Percentiles rank a stretch among this genome's conserved stretches.
phyloP scores from a whole-genome alignment of 164 flowering plant species.

The Chloranthus sessilifolius region DNA sequence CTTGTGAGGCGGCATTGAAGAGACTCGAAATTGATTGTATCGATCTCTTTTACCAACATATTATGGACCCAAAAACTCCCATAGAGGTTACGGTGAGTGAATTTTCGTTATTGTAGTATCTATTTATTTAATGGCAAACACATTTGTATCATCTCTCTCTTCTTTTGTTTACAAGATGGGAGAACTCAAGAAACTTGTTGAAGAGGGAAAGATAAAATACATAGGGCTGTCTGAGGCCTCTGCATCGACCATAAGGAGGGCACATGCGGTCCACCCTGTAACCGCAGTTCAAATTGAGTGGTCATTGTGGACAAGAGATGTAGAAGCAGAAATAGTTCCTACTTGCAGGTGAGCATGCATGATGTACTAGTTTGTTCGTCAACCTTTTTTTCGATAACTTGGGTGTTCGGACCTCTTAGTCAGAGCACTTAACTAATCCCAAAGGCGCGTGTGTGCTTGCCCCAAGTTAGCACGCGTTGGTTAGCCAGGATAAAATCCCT shows the following conservation, averaged over 20 bases:
- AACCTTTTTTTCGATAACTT: too few relatives aligned
- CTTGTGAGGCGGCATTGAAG: constrained; percentile 14
- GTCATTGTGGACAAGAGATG: constrained; percentile 16
- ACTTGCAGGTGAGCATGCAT: constrained; percentile 25
- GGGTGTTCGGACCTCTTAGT: too few relatives aligned
- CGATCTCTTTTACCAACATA: constrained; percentile 18
- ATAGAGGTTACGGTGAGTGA: constrained; percentile 15
- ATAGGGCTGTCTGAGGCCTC: constrained; percentile 24
- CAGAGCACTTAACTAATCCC: too few relatives aligned
- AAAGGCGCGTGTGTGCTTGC: too few relatives aligned
- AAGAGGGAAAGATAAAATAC: constrained; percentile 21
- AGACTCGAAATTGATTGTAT: constrained; percentile 12
- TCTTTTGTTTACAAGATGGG: constrained; percentile 11
- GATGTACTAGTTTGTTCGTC: too few relatives aligned
- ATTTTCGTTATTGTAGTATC: too few relatives aligned
- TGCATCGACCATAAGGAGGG: constrained; percentile 23
- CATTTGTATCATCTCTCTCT: too few relatives aligned
- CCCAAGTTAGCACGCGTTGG: too few relatives aligned
- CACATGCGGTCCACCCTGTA: constrained; percentile 24
- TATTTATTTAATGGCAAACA: too few relatives aligned
- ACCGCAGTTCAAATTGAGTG: constrained; percentile 24
- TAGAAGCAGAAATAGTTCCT: constrained; percentile 21
- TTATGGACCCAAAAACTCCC: constrained; percentile 7
- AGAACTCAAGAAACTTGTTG: constrained; percentile 21
- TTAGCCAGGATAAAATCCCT: too few relatives aligned